Evolutionary conservation across 2,329 filamentous ascomycete species (phyloP).

Genomic region (Rosellinia necatrix): DNA sequence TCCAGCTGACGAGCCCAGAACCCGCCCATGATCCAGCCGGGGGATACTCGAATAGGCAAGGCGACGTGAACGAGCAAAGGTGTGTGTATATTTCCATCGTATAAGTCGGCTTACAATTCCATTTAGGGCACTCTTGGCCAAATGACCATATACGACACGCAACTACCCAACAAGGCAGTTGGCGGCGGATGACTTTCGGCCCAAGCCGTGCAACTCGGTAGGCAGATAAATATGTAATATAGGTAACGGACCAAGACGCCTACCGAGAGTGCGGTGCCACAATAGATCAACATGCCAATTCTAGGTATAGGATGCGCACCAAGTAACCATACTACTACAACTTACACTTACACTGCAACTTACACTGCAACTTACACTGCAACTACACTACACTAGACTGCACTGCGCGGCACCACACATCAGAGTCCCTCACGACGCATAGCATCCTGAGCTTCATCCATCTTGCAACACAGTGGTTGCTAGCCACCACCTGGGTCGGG

Average conservation of each 20-base stretch:
- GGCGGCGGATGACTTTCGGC: constrained; percentile 15
- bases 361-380: too few species aligned
- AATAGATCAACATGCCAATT: too few species aligned
- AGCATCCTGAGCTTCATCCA: constrained; percentile 5
- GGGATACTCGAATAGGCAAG: constrained; percentile 25
- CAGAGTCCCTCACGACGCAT: background rate
- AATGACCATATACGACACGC: constrained; percentile 2
- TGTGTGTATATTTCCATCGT: background rate
- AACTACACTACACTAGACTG: too few species aligned
- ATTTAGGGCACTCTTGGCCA: constrained; percentile 17
- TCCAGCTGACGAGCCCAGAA: background rate
- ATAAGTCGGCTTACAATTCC: constrained; percentile 19
- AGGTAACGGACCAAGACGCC: constrained; percentile 13
- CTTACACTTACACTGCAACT: too few species aligned
- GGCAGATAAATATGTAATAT: too few species aligned
- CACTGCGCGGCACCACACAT: background rate
- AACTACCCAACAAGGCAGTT: constrained; percentile 18
- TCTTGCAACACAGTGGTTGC: constrained; percentile 18
- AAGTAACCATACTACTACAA: too few species aligned
- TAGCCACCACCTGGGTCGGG: too few species aligned
- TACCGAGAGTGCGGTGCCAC: background rate
- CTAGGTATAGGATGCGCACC: too few species aligned
- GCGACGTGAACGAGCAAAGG: constrained; percentile 1
- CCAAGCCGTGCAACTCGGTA: too few species aligned
- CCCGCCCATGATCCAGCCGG: constrained; percentile 10